Evolutionary conservation across 179 eudicot genomes (phyloP).

Genomic region (Gypsophila paniculata): DNA sequence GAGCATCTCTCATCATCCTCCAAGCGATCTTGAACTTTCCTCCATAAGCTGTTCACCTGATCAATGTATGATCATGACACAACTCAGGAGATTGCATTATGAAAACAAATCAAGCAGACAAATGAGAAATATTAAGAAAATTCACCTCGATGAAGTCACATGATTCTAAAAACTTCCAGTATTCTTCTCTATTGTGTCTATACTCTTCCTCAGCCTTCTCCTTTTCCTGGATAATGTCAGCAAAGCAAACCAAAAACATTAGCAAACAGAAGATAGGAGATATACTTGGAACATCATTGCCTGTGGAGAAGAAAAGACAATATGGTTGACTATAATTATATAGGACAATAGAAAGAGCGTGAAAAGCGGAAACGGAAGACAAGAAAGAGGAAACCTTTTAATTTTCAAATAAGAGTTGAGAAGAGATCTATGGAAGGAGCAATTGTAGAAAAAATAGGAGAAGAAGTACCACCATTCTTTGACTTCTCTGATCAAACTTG

Average conservation of each 20-base stretch:
- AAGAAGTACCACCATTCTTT: background rate
- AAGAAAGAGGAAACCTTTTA: background rate
- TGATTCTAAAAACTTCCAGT: conserved; percentile 72
- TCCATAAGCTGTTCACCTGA: conserved; percentile 86
- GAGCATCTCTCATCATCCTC: conserved; percentile 91
- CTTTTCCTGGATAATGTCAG: conserved; percentile 58
- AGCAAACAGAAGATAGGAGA: conserved; percentile 8
- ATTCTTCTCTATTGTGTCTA: conserved; percentile 64
- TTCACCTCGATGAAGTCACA: conserved; percentile 87
- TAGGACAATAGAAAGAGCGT: background rate
- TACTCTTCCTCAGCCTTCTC: conserved; percentile 86
- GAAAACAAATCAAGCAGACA: background rate
- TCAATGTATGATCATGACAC: conserved; percentile 13
- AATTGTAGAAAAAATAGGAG: background rate
- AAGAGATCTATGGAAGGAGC: background rate
- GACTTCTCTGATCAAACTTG: too few relatives aligned
- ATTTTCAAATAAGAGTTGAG: background rate
- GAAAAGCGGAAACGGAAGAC: background rate
- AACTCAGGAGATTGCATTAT: background rate
- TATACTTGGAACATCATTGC: background rate
- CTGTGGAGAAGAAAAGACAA: background rate
- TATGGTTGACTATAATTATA: too few relatives aligned
- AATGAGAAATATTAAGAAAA: conserved; percentile 6
- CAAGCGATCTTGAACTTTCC: conserved; percentile 90
- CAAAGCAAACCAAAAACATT: conserved; percentile 15